Evolutionary conservation across 1,139 yeast genomes (phyloP).

Genomic region (Suhomyces yuchorum): DNA sequence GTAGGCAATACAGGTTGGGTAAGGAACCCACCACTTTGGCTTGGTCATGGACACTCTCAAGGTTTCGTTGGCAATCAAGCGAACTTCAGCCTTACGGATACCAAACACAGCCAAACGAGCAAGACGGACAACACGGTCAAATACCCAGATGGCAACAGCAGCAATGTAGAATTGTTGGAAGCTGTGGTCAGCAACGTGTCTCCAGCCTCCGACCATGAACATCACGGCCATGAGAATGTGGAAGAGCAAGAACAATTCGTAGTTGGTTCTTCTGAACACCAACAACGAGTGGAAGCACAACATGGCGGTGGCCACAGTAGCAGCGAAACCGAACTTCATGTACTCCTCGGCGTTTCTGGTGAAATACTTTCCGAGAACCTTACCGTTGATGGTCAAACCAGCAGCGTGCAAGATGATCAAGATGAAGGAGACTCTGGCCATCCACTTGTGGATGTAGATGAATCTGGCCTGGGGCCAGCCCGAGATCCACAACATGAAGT

Average conservation of each 20-base stretch:
- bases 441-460: conserved; percentile 66
- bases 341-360: conserved; percentile 41
- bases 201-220: conserved; percentile 61
- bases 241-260: conserved; percentile 61
- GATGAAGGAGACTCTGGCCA: conserved; percentile 49
- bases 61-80: conserved; percentile 50
- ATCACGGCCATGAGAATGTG: conserved; percentile 63
- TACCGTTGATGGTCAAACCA: conserved; percentile 45
- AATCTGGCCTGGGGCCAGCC: conserved; percentile 69
- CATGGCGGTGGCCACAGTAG: conserved; percentile 40
- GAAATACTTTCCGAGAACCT: conserved; percentile 34
- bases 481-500: conserved; percentile 60
- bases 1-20: conserved; percentile 43
- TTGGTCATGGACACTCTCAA: conserved; percentile 38
- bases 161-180: conserved; percentile 52
- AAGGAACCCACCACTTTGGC: conserved; percentile 43
- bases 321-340: conserved; percentile 59
- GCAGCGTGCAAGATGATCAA: conserved; percentile 51
- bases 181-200: conserved; percentile 51
- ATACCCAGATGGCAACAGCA: conserved; percentile 63
- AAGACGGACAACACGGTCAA: conserved; percentile 58
- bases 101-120: conserved; percentile 55
- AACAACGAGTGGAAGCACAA: conserved; percentile 52
- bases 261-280: conserved; percentile 54
- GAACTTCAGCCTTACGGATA: conserved; percentile 48